Conservation (phyloP, 192 early-diverging fungal species). For the Kappamyces sp. region DNA sequence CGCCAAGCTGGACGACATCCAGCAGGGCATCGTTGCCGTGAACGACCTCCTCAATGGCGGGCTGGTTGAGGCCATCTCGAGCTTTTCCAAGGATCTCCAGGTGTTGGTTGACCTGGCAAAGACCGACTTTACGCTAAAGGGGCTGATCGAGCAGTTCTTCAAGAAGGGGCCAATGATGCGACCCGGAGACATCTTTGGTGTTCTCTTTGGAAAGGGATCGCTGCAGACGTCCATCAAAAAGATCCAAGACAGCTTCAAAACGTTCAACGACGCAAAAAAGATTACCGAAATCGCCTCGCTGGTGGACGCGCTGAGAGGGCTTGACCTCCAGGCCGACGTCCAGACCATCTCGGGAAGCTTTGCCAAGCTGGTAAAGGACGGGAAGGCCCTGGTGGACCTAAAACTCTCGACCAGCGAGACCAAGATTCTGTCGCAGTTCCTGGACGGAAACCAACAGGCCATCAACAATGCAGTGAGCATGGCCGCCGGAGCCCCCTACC, state of each 20-base stretch:
- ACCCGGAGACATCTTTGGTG: background rate
- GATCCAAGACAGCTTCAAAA: background rate
- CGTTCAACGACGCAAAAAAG: background rate
- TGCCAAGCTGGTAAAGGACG: background rate
- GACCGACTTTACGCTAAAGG: background rate
- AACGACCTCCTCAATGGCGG: background rate
- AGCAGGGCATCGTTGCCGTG: background rate
- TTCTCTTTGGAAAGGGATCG: background rate
- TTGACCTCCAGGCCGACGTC: background rate
- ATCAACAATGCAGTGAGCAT: background rate
- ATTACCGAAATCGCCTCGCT: background rate
- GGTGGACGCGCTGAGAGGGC: background rate
- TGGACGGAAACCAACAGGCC: background rate
- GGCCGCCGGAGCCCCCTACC: background rate
- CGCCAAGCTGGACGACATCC: background rate
- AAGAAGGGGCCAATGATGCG: background rate
- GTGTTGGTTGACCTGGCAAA: background rate
- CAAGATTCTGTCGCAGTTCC: background rate
- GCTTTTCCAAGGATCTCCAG: no score
- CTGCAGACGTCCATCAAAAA: background rate
- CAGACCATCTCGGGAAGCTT: background rate
- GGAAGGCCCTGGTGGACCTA: background rate
- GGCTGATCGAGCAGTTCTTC: background rate
- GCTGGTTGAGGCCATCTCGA: background rate
- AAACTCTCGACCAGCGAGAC: background rate